phyloP scores from a whole-genome alignment of 768 basidiomycete species.

The Pleurotus giganteus region DNA sequence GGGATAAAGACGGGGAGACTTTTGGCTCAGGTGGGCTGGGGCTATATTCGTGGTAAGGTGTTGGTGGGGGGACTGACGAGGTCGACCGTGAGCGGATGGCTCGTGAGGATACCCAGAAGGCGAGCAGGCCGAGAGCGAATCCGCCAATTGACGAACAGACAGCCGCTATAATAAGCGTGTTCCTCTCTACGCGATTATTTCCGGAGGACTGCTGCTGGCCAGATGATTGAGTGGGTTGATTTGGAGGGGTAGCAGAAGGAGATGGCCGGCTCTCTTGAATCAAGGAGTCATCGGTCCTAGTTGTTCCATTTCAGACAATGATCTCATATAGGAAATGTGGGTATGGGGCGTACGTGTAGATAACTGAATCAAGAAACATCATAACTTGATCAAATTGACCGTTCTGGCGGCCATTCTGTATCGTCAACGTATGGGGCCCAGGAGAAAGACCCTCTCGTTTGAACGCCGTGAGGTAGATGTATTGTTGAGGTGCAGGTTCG shows the following conservation, averaged over 20 bases:
- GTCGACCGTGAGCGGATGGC: neutral
- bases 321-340: neutral
- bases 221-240: neutral
- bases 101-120: neutral
- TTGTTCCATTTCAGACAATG: neutral
- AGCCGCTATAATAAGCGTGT: neutral
- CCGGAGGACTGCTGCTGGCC: neutral
- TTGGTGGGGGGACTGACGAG: neutral
- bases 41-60: neutral
- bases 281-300: neutral
- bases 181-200: neutral
- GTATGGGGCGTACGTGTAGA: conserved; percentile 3
- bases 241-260: neutral
- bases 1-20: no score
- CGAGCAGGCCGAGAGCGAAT: neutral
- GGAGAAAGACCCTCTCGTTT: neutral
- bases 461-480: conserved; percentile 4
- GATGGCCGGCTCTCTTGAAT: neutral
- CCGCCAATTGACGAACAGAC: conserved; percentile 1
- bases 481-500: neutral
- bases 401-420: neutral
- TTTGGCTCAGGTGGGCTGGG: neutral
- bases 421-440: neutral
- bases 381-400: conserved; percentile 2
- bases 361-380: conserved; percentile 8